Conservation (phyloP, 768 basidiomycete genomes). For the Cystofilobasidium capitatum region DNA sequence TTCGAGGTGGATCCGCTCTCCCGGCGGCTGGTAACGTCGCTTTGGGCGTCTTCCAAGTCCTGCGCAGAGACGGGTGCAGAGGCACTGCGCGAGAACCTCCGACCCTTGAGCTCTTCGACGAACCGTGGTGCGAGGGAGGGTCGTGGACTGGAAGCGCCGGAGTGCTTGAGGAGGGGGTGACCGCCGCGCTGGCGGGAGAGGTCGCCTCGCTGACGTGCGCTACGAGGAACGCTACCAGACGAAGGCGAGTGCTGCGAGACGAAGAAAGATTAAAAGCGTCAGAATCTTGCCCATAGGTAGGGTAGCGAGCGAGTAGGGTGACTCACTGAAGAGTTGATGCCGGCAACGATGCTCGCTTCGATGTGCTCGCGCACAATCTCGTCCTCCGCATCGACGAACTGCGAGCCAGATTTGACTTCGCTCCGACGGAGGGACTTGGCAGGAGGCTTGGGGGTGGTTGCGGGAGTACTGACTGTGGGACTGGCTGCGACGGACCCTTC, state of each 20-base stretch:
- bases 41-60: conserved; percentile 47
- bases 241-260: conserved; percentile 30
- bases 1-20: conserved; percentile 46
- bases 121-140: conserved; percentile 36
- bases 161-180: conserved; percentile 34
- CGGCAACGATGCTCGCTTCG: conserved; percentile 69
- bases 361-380: conserved; percentile 64
- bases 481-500: conserved; percentile 37
- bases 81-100: conserved; percentile 34
- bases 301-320: conserved; percentile 1
- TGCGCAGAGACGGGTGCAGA: conserved; percentile 32
- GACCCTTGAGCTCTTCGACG: conserved; percentile 34
- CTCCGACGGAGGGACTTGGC: conserved; percentile 26
- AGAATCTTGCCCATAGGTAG: background rate
- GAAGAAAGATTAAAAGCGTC: conserved; percentile 11
- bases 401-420: conserved; percentile 34
- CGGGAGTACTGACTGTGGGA: conserved; percentile 36
- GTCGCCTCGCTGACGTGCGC: conserved; percentile 32
- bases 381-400: conserved; percentile 62
- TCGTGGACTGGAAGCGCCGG: conserved; percentile 24
- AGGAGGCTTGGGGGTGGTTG: conserved; percentile 26
- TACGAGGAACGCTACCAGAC: conserved; percentile 29
- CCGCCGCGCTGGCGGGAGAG: conserved; percentile 27
- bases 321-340: conserved; percentile 43
- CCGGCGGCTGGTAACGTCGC: conserved; percentile 46